Evolutionary conservation across 345 rosid species (phyloP).

Genomic region (Ceriops decandra): DNA sequence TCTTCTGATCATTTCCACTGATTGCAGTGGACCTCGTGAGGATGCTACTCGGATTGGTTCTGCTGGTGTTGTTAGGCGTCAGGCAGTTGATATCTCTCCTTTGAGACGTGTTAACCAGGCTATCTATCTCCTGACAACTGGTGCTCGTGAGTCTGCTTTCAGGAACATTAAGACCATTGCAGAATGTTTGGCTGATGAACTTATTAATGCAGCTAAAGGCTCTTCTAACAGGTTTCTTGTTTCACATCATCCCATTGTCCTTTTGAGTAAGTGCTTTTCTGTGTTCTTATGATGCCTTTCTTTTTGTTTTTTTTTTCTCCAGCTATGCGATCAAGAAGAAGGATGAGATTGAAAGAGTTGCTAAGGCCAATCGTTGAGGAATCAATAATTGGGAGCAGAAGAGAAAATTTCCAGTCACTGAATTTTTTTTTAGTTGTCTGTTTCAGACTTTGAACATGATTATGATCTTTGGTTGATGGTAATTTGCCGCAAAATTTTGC

Average conservation of each 20-base stretch:
- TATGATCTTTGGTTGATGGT: neutral
- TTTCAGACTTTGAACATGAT: neutral
- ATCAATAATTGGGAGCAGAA: neutral
- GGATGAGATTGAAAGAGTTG: constrained; percentile 88
- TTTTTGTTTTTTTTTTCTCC: neutral
- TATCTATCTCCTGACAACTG: constrained; percentile 16
- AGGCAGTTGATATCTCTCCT: constrained; percentile 22
- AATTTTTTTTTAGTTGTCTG: neutral
- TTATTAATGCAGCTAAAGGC: constrained; percentile 19
- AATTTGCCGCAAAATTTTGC: neutral
- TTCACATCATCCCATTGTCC: neutral
- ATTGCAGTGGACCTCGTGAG: constrained; percentile 16
- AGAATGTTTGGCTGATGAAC: constrained; percentile 24
- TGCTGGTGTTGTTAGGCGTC: constrained; percentile 23
- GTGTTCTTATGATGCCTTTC: neutral
- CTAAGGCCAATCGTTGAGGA: constrained; percentile 78
- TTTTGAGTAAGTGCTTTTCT: neutral
- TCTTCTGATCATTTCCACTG: neutral
- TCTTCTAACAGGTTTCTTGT: constrained; percentile 14
- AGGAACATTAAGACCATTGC: constrained; percentile 26
- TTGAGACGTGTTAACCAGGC: constrained; percentile 22
- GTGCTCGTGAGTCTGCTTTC: constrained; percentile 22
- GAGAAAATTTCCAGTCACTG: neutral
- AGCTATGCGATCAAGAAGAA: constrained; percentile 88
- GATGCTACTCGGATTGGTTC: constrained; percentile 25